phyloP scores from a whole-genome alignment of 2,329 filamentous ascomycete genomes.

The Sclerotinia subarctica region DNA sequence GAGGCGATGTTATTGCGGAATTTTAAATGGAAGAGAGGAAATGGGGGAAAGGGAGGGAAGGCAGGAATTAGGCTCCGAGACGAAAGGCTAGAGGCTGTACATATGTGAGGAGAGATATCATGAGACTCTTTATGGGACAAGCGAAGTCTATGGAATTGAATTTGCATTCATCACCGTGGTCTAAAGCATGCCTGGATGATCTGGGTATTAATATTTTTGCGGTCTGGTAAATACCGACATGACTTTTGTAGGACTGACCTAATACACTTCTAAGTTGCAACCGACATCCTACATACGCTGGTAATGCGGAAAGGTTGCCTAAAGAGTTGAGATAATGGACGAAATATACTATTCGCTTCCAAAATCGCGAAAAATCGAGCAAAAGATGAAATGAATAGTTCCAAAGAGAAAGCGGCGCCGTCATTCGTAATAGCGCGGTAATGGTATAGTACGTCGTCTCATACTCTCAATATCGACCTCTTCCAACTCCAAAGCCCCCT shows the following conservation, averaged over 20 bases:
- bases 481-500: conserved; percentile 46
- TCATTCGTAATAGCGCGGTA: background rate
- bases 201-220: conserved; percentile 1
- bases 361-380: background rate
- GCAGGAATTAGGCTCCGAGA: background rate
- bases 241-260: conserved; percentile 5
- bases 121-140: background rate
- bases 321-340: background rate
- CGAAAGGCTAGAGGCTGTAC: conserved; percentile 24
- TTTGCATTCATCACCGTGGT: background rate
- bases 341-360: background rate
- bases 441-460: conserved; percentile 27
- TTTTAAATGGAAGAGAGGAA: conserved; percentile 49
- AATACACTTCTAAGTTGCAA: background rate
- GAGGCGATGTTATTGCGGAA: conserved; percentile 79
- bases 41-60: conserved; percentile 19
- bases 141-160: conserved; percentile 1
- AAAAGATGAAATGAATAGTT: background rate
- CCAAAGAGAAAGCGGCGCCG: background rate
- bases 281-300: background rate
- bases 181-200: background rate
- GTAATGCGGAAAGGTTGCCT: background rate
- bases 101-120: conserved; percentile 23
- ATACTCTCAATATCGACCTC: conserved; percentile 38
- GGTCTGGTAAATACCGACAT: background rate